Evolutionary conservation across 495 filamentous ascomycete species (phyloP), one percentile per base, ranked within the genome.

Genomic region (Penicillium lividum): DNA sequence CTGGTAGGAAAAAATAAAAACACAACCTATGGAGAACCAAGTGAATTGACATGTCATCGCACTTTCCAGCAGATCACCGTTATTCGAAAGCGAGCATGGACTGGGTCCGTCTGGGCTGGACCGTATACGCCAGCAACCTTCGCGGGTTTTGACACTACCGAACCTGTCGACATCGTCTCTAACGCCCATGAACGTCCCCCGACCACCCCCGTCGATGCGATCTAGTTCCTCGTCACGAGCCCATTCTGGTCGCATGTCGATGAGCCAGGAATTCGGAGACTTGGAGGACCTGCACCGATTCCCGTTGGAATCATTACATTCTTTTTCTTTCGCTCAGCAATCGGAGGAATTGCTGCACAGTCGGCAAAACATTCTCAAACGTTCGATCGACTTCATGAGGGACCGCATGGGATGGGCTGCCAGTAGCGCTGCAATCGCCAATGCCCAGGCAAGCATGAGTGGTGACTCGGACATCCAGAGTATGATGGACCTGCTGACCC

Each of bases 241-340:
- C 5, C 78, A 80, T 28, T 67, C 87, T 25, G 79, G 80, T 9
- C 79, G 79, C 25, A 84, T 83, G 30, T 83, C 88, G 15, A 68
- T 82, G 55, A 93, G 87, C 45, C 89, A 90, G 38, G 77, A 77
- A 10, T 66, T 86, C 22, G 84, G 83, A 46, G 89, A 92, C 59
- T 78, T 87, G 64, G 94, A 98, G 80, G 94, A 98, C 65, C 84
- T 99, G 31, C 84, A 86, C 46, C 85, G 92, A 45, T 99, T 98
- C 68, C 93, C 95, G 2, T 89, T 90, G 64, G 94, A 99, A 72
- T 99, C 94, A 1, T 74, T 99, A 56, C 94, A 99, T 69, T 98
- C 95, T 0, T 99, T 99, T 75, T 98, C 95, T 31, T 99, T 99
- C 71, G 91, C 95, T 4, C 91, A 97, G 57, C 93, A 96, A 72